These are phyloP conservation scores for Epichloe typhina DNA, from an alignment of 2,329 filamentous ascomycete species.

Conservation along the genomic window DNA sequence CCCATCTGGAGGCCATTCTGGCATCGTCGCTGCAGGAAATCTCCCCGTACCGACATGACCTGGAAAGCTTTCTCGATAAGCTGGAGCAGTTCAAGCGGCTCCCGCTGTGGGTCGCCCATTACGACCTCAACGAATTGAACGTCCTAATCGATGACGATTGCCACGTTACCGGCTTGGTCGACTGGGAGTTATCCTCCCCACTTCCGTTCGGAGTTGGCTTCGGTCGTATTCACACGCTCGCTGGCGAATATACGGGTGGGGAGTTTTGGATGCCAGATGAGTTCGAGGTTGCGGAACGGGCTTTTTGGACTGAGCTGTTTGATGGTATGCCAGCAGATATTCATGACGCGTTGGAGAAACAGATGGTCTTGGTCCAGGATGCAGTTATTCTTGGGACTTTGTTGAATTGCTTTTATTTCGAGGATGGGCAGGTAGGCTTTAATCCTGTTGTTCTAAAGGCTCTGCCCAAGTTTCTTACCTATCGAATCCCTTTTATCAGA, in stretches of 20 bases:
- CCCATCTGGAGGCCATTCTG: conserved; percentile 2
- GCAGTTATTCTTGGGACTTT: conserved; percentile 17
- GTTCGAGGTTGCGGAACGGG: conserved; percentile 14
- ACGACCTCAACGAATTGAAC: conserved; percentile 1
- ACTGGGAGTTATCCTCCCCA: conserved; percentile 2
- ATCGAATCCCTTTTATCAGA: conserved; percentile 8
- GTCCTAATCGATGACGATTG: conserved; percentile 1
- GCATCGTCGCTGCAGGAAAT: conserved; percentile 1
- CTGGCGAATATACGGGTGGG: conserved; percentile 12
- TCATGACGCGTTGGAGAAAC: conserved; percentile 17
- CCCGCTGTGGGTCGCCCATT: conserved; percentile 2
- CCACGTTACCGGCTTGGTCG: conserved; percentile 1
- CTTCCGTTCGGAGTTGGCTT: conserved; percentile 6
- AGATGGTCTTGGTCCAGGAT: conserved; percentile 18
- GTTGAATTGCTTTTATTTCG: conserved; percentile 13
- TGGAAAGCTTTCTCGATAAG: background rate
- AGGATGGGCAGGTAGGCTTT: conserved; percentile 13
- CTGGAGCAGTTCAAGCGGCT: background rate
- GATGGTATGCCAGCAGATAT: conserved; percentile 12
- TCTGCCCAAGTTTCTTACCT: conserved; percentile 16
- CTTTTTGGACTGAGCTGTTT: conserved; percentile 15
- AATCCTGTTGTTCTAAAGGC: conserved; percentile 11
- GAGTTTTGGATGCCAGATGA: conserved; percentile 15
- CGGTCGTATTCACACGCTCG: conserved; percentile 13
- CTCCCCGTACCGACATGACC: background rate